Evolutionary conservation across 208 protist species (phyloP).

Genomic region (Crithidia expoeki): DNA sequence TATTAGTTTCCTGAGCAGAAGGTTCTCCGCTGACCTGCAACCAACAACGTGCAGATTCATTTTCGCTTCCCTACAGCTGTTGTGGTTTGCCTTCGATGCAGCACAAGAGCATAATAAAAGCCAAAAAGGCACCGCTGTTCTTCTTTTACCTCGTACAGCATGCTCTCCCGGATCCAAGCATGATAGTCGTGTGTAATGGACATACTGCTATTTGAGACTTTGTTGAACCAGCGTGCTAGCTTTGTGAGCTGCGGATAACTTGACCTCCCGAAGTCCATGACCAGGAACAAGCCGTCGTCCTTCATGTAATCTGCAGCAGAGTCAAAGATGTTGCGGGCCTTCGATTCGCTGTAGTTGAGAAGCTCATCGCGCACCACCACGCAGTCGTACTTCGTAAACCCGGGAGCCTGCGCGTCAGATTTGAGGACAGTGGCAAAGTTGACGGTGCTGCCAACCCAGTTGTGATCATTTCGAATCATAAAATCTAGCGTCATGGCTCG

Average conservation of each 20-base stretch:
- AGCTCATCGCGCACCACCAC: conserved; percentile 81
- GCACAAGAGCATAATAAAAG: conserved; percentile 68
- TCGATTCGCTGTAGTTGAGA: conserved; percentile 50
- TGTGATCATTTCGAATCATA: conserved; percentile 82
- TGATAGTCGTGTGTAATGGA: conserved; percentile 77
- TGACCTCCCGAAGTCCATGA: conserved; percentile 83
- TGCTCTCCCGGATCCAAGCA: conserved; percentile 71
- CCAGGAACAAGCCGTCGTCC: conserved; percentile 62
- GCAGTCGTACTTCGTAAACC: conserved; percentile 75
- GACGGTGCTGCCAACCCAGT: conserved; percentile 83
- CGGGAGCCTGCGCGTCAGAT: conserved; percentile 38
- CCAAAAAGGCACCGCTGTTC: conserved; percentile 65
- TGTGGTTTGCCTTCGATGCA: conserved; percentile 21
- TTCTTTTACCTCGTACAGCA: conserved; percentile 65
- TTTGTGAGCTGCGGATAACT: conserved; percentile 37
- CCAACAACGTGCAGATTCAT: no score
- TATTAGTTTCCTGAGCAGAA: no score
- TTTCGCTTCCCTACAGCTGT: neutral
- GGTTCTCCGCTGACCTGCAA: no score
- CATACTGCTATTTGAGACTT: conserved; percentile 68
- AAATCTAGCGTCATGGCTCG: conserved; percentile 85
- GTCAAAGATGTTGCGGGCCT: conserved; percentile 64
- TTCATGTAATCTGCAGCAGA: conserved; percentile 51
- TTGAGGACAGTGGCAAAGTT: conserved; percentile 70
- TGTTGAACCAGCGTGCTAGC: conserved; percentile 60